A percentile compares a stretch with the other conserved stretches of the same genome.
Evolutionary conservation across 208 protist genomes (phyloP).

Genomic region (Crithidia sp.): DNA sequence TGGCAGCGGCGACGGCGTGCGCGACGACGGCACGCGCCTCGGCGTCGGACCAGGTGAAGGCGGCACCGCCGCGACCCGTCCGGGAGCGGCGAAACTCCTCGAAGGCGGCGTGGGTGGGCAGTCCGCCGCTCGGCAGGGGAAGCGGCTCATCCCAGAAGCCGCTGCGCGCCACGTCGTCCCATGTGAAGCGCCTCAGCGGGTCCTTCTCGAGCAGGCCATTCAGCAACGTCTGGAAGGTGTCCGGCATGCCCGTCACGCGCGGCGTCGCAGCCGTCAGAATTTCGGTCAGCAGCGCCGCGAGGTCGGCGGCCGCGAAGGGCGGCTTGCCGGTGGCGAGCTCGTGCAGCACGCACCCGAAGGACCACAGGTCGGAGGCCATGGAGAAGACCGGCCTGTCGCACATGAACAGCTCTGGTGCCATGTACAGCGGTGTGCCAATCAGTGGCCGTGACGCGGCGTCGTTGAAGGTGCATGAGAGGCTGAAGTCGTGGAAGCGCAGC

Average conservation of each 20-base stretch:
- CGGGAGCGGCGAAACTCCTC: conserved; percentile 43
- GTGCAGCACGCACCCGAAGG: conserved; percentile 93
- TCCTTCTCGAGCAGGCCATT: conserved; percentile 79
- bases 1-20: conserved; percentile 38
- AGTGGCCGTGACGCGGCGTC: conserved; percentile 37
- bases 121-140: conserved; percentile 23
- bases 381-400: conserved; percentile 59
- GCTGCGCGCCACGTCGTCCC: conserved; percentile 74
- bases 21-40: conserved; percentile 38
- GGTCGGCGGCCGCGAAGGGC: conserved; percentile 93
- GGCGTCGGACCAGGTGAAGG: conserved; percentile 31
- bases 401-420: conserved; percentile 94
- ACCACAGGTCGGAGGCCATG: conserved; percentile 94
- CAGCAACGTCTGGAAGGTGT: conserved; percentile 75
- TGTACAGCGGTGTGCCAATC: conserved; percentile 91
- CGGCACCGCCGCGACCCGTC: background rate
- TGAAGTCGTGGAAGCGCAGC: conserved; percentile 94
- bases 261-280: conserved; percentile 71
- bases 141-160: conserved; percentile 83
- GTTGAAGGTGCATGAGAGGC: conserved; percentile 73
- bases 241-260: conserved; percentile 43
- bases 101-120: conserved; percentile 74
- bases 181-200: conserved; percentile 76
- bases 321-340: conserved; percentile 91
- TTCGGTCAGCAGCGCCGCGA: conserved; percentile 91